These are phyloP conservation scores for Priceomyces fermenticarens DNA, from an alignment of 805 yeast species.

Conservation along the genomic window DNA sequence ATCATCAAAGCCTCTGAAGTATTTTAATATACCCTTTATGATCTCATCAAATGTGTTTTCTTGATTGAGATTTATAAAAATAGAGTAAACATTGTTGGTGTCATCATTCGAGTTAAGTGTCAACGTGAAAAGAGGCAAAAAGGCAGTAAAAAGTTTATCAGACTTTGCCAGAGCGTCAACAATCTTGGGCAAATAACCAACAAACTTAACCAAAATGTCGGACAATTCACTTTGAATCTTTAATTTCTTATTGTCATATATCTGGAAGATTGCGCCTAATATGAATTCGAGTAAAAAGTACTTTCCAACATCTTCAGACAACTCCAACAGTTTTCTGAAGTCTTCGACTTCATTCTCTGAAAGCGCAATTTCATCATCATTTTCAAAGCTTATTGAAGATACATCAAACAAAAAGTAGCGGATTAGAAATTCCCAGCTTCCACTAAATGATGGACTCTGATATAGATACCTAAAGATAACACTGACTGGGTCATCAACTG, in stretches of 20 bases:
- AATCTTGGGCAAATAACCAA: conserved; percentile 20
- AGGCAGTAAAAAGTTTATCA: conserved; percentile 13
- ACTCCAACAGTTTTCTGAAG: conserved; percentile 27
- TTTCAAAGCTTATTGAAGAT: conserved; percentile 26
- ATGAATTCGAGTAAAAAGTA: conserved; percentile 34
- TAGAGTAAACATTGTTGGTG: conserved; percentile 16
- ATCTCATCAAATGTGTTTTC: conserved; percentile 25
- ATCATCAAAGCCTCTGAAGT: conserved; percentile 14
- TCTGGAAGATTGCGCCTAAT: conserved; percentile 34
- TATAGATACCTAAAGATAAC: conserved; percentile 31
- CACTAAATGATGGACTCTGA: conserved; percentile 27
- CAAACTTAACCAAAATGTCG: conserved; percentile 17
- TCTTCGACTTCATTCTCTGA: conserved; percentile 22
- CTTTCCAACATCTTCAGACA: conserved; percentile 19
- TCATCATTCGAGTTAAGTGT: conserved; percentile 14
- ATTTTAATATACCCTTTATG: conserved; percentile 20
- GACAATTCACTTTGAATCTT: conserved; percentile 8
- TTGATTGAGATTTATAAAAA: conserved; percentile 23
- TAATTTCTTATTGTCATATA: conserved; percentile 24
- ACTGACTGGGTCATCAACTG: conserved; percentile 7
- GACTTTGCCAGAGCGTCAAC: conserved; percentile 20
- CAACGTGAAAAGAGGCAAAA: conserved; percentile 25
- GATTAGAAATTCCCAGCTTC: conserved; percentile 36
- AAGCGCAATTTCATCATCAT: conserved; percentile 8
- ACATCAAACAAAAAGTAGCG: conserved; percentile 44